Evolutionary conservation across 2,329 filamentous ascomycete species (phyloP), one percentile per base, ranked within the genome.

Genomic region (Neocucurbitaria cava): DNA sequence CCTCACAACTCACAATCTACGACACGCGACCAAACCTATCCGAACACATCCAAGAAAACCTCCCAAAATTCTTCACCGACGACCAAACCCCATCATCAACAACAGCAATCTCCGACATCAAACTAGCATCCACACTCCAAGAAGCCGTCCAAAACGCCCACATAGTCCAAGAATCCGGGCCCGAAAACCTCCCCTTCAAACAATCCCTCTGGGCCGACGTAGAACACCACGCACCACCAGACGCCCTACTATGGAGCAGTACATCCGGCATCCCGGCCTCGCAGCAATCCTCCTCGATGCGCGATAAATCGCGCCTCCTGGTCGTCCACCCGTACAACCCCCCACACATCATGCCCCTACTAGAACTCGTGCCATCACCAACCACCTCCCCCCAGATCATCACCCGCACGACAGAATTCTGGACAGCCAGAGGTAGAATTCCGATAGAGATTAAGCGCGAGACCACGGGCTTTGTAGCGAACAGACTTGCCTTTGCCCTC

Each of bases 241-340:
- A 73, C 8, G 78, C 83, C 0, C 75, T 85, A 17, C 72, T 87
- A 45, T 87, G 84, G 84, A 83, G 80, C 33, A 83, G 79, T 49
- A 87, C 85, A 0, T 83, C 80, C 1, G 85, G 85, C 0, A 86
- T 87, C 24, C 78, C 82, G 0, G 82, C 84, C 0, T 83, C 81
- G 0, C 71, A 70, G 21, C 84, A 87, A 58, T 71, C 70, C 8
- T 52, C 56, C 15, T 58, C 74, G 3, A 81, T 83, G 78, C 61
- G 70, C 20, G 75, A 82, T 8, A 61, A 69, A 26, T 51, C 66
- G n/a, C 72, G 83, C 1, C 65, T 87, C 2, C 57, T 87, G 0
- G 81, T 87, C 1, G 83, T 85, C 3, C 85, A 87, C 65, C 85
- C 85, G 0, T 87, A 84, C 68, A 87, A 87, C 49, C 85, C 85